These are phyloP conservation scores for Saussurea involucrata DNA, from an alignment of 129 eudicot species.

Conservation along the genomic window DNA sequence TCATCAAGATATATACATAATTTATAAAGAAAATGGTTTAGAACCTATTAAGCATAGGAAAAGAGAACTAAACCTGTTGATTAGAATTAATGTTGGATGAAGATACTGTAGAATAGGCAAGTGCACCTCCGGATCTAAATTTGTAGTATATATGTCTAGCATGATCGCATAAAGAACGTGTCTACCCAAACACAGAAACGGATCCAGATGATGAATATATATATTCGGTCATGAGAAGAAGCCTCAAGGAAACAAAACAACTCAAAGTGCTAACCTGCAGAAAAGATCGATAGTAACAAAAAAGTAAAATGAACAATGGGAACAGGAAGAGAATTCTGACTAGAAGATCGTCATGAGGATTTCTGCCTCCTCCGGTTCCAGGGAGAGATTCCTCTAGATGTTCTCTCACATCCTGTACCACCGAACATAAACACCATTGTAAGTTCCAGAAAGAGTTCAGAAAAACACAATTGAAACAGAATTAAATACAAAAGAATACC, in stretches of 20 bases:
- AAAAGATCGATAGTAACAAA: conserved; percentile 62
- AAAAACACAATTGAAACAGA: neutral
- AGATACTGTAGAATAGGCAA: conserved; percentile 64
- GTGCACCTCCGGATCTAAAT: conserved; percentile 63
- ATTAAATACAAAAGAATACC: conserved; percentile 33
- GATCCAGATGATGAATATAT: neutral
- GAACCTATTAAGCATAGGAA: neutral
- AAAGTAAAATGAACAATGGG: conserved; percentile 49
- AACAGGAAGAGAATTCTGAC: conserved; percentile 64
- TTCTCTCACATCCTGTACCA: conserved; percentile 55
- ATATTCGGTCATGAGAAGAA: neutral
- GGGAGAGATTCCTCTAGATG: conserved; percentile 77
- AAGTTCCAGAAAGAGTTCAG: neutral
- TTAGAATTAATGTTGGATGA: conserved; percentile 51
- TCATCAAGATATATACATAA: neutral
- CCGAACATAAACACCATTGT: neutral
- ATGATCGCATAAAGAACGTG: conserved; percentile 67
- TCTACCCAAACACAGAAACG: conserved; percentile 36
- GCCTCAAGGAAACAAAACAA: neutral
- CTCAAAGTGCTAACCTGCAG: conserved; percentile 55
- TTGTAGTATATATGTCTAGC: conserved; percentile 72
- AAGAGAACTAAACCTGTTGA: conserved; percentile 42
- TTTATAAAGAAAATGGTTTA: neutral
- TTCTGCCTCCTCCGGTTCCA: conserved; percentile 84
- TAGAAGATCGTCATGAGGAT: conserved; percentile 56